Base-by-base conservation (phyloP, 2,329 filamentous ascomycete species). In the Aureobasidium lini region DNA sequence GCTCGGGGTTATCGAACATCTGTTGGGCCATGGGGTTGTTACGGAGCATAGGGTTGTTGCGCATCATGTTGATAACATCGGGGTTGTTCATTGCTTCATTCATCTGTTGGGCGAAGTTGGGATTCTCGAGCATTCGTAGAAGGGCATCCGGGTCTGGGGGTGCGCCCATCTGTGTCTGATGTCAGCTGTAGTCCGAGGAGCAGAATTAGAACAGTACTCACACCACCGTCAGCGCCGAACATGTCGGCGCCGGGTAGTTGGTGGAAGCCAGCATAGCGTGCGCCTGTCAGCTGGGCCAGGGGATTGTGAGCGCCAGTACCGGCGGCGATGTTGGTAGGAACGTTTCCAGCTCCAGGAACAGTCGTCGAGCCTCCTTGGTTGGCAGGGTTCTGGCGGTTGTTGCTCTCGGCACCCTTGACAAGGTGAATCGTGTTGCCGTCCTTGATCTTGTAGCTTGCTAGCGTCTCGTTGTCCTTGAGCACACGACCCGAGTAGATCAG, bases 401-500 rank as follows among this genome's bases (percentile, higher is more conserved):
- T 96, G 81, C 92, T 96, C 62, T 89, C 89, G 46, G 94, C 93
- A 71, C 91, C 95, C 80, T 95, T 96, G 68, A 99, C 94, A 68
- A 99, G 83, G 73, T 99, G 94, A 66, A 99, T 85, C 16, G 93
- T 97, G 75, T 97, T 94, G 64, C 92, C 91, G 64, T 90, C 82
- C 80, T 96, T 96, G 75, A 99, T 92, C 80, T 96, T 97, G 79
- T 95, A 95, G 60, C 84, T 84, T 64, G 81, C 84, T 44, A 99
- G 78, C 0, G 88, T 86, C 68, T 99, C 93, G 61, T 88, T 85
- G 72, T 99, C 94, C 79, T 97, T 99, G 77, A 99, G 85, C 62
- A 99, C 93, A 62, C 93, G 87, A 57, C 94, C 94, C 6, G 93
- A 96, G 79, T 97, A 99, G 76, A 99, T 99, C 64, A 99, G 81